Evolutionary conservation across 768 basidiomycete genomes (phyloP).

Genomic region (Hypholoma fasciculare): DNA sequence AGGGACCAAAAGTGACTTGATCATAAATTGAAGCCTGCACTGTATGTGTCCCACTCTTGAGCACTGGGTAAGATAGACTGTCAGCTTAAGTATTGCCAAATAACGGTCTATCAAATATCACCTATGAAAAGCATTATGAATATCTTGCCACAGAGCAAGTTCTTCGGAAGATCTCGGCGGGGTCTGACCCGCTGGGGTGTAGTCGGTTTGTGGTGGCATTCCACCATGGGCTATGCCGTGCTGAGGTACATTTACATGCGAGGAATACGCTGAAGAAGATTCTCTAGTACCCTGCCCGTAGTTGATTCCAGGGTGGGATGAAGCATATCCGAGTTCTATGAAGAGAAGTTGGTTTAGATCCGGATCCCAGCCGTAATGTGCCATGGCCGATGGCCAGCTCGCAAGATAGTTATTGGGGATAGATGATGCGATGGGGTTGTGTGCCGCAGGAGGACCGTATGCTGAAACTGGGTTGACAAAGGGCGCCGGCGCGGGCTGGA

Average conservation of each 20-base stretch:
- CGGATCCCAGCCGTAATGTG: slow-evolving; percentile 17
- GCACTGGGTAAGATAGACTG: slow-evolving; percentile 5
- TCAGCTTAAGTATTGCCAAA: background rate
- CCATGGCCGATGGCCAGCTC: background rate
- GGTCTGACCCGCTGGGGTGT: background rate
- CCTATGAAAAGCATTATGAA: slow-evolving; percentile 51
- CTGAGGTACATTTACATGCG: background rate
- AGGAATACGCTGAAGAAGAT: background rate
- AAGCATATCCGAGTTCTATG: slow-evolving; percentile 23
- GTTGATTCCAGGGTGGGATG: slow-evolving; percentile 2
- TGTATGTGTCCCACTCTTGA: slow-evolving; percentile 20
- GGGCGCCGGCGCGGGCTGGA: background rate
- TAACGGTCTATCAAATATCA: slow-evolving; percentile 23
- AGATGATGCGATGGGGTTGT: background rate
- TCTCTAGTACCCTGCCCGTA: background rate
- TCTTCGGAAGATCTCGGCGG: slow-evolving; percentile 31
- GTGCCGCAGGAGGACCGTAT: no score
- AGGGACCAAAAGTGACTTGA: no score
- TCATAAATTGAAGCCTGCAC: slow-evolving; percentile 2
- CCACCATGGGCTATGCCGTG: background rate
- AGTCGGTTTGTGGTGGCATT: background rate
- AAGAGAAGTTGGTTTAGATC: slow-evolving; percentile 22
- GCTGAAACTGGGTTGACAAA: background rate
- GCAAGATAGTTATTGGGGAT: background rate
- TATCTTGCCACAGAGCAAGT: slow-evolving; percentile 55